Percentiles rank a stretch among this genome's conserved stretches.
phyloP scores from a whole-genome alignment of 768 basidiomycete genomes.

The Termitomyces sp. region DNA sequence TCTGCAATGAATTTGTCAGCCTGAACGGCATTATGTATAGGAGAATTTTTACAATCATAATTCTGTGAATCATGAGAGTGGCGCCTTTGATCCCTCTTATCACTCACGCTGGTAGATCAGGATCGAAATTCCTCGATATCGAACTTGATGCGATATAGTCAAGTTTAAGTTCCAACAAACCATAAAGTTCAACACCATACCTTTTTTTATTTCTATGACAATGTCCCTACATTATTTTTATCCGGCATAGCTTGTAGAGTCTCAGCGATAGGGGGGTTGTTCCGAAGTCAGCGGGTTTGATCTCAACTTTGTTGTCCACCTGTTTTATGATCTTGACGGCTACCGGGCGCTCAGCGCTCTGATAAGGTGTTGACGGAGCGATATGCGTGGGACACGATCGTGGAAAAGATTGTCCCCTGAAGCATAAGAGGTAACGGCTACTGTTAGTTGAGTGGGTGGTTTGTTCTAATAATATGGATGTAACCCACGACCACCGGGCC shows the following conservation, averaged over 20 bases:
- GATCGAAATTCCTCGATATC: not conserved
- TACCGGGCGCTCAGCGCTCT: too few species aligned
- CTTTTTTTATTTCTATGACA: too few species aligned
- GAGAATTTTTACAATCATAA: too few species aligned
- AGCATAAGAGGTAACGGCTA: not conserved
- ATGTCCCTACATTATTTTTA: not conserved
- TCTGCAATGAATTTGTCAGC: not conserved
- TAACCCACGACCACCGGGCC: conserved; percentile 17
- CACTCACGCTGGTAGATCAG: too few species aligned
- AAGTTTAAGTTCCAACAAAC: too few species aligned
- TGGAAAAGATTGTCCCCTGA: conserved; percentile 21
- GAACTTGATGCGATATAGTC: too few species aligned
- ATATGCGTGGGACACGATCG: conserved; percentile 21
- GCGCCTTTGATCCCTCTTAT: too few species aligned
- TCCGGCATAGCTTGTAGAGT: not conserved
- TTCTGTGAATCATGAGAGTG: not conserved
- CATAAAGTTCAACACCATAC: too few species aligned
- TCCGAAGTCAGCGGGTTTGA: conserved; percentile 7
- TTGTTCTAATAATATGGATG: not conserved
- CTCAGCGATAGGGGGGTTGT: too few species aligned
- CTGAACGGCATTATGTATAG: too few species aligned
- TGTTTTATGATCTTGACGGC: conserved; percentile 18
- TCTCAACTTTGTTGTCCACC: conserved; percentile 6
- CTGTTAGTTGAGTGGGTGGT: too few species aligned
- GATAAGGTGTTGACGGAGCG: conserved; percentile 5